Conservation (phyloP, 176 grass and related monocot genomes). For the Lolium multiflorum region DNA sequence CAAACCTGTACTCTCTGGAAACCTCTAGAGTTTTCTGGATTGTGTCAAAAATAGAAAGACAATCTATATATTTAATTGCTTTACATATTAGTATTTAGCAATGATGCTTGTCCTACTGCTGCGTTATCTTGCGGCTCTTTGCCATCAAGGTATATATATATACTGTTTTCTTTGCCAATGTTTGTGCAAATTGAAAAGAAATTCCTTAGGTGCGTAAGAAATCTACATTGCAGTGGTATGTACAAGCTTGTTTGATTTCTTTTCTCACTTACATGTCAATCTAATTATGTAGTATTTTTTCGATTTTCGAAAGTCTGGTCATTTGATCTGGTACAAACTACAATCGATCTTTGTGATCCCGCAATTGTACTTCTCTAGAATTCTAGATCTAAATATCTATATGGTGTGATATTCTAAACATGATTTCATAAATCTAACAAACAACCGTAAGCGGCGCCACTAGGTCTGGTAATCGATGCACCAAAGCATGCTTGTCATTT, state of each 20-base stretch:
- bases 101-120: neutral
- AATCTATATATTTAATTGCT: slow-evolving; percentile 17
- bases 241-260: slow-evolving; percentile 12
- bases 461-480: neutral
- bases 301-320: neutral
- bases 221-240: neutral
- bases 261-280: neutral
- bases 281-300: neutral
- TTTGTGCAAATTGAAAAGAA: neutral
- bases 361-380: neutral
- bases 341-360: slow-evolving; percentile 6
- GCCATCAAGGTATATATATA: neutral
- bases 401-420: neutral
- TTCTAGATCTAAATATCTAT: slow-evolving; percentile 13
- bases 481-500: neutral
- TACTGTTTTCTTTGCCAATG: neutral
- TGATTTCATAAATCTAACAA: neutral
- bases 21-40: neutral
- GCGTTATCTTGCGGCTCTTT: neutral
- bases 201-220: neutral
- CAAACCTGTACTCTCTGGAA: neutral
- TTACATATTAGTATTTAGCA: slow-evolving; percentile 3
- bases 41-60: neutral
- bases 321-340: neutral
- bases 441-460: neutral